Percentiles rank a stretch among this genome's conserved stretches.
Evolutionary conservation across 139 green algal species (phyloP).

Genomic region (Chlorella ohadii): DNA sequence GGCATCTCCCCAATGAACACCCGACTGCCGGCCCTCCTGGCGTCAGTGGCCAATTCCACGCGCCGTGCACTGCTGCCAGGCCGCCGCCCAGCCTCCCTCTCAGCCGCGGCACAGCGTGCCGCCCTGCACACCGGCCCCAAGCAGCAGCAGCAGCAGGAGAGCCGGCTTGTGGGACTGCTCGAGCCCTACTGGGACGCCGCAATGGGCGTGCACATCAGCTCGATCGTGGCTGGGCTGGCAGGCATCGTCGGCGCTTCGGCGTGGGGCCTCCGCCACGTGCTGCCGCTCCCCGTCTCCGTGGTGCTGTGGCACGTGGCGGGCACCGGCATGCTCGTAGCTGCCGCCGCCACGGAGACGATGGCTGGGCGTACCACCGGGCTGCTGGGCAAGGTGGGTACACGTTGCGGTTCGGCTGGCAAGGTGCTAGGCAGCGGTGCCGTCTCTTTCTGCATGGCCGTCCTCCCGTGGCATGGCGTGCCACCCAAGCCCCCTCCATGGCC

Average conservation of each 20-base stretch:
- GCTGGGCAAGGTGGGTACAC: constrained; percentile 57
- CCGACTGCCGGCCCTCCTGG: too few relatives aligned
- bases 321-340: constrained; percentile 48
- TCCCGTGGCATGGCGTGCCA: not conserved
- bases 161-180: not conserved
- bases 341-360: constrained; percentile 46
- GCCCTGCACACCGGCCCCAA: not conserved
- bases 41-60: too few relatives aligned
- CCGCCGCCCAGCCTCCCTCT: too few relatives aligned
- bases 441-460: too few relatives aligned
- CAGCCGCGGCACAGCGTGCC: too few relatives aligned
- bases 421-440: too few relatives aligned
- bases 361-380: constrained; percentile 50
- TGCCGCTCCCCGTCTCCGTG: constrained; percentile 42
- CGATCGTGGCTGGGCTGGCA: too few relatives aligned
- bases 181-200: not conserved
- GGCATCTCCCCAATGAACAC: too few relatives aligned
- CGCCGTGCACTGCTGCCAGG: too few relatives aligned
- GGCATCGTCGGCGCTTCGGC: not conserved
- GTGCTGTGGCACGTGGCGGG: constrained; percentile 44
- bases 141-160: not conserved
- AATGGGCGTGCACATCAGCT: constrained; percentile 29
- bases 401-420: too few relatives aligned
- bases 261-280: not conserved
- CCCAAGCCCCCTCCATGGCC: not conserved